Evolutionary conservation across 1,284 basidiomycete species (phyloP).

Genomic region (Ganoderma lingzhi): DNA sequence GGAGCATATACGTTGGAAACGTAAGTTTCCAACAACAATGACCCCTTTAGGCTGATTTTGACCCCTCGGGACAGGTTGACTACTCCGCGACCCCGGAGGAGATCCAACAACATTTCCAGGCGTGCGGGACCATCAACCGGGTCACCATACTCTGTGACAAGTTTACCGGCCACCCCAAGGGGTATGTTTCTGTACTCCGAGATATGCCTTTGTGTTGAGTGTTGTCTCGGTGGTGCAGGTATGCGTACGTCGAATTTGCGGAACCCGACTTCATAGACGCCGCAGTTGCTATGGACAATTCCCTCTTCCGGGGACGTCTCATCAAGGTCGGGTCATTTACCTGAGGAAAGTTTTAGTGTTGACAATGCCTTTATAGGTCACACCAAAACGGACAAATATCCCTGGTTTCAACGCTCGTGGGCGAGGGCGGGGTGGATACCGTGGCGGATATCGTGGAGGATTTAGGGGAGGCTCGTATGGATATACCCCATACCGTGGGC

Average conservation of each 20-base stretch:
- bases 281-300: slow-evolving; percentile 95
- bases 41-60: slow-evolving; percentile 19
- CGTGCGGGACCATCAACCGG: slow-evolving; percentile 98
- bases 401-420: slow-evolving; percentile 86
- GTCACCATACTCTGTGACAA: slow-evolving; percentile 99
- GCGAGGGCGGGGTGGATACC: slow-evolving; percentile 64
- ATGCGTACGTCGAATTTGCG: slow-evolving; percentile 98
- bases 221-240: slow-evolving; percentile 57
- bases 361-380: slow-evolving; percentile 65
- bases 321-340: slow-evolving; percentile 73
- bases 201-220: not conserved
- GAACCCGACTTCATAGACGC: slow-evolving; percentile 94
- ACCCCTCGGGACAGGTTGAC: slow-evolving; percentile 77
- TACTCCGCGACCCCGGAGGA: slow-evolving; percentile 98
- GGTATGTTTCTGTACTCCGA: slow-evolving; percentile 58
- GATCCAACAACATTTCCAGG: slow-evolving; percentile 97
- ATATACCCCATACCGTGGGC: slow-evolving; percentile 81
- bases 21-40: slow-evolving; percentile 59
- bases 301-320: slow-evolving; percentile 90
- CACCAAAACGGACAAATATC: slow-evolving; percentile 91
- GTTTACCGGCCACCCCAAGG: slow-evolving; percentile 99
- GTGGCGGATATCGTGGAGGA: slow-evolving; percentile 78
- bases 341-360: not conserved
- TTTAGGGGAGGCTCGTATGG: slow-evolving; percentile 61
- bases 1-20: slow-evolving; percentile 97